Conservation (phyloP, 2,329 filamentous ascomycete genomes). For the Neonectria hederae region DNA sequence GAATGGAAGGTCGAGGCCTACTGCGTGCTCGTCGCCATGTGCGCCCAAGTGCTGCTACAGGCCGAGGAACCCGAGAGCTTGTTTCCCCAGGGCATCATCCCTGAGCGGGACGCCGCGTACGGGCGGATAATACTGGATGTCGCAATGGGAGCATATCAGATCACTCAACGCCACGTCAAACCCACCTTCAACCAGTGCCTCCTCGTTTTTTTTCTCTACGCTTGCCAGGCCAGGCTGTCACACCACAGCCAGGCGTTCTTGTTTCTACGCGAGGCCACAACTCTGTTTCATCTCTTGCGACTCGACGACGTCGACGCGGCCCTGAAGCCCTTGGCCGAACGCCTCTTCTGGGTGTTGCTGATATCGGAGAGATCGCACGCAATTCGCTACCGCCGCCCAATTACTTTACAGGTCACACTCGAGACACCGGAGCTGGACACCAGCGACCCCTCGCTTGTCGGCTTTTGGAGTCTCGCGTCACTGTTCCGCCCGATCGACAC, state of each 20-base stretch:
- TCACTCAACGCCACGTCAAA: conserved; percentile 45
- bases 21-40: conserved; percentile 51
- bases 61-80: conserved; percentile 49
- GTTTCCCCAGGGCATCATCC: conserved; percentile 46
- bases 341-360: conserved; percentile 56
- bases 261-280: conserved; percentile 55
- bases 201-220: conserved; percentile 56
- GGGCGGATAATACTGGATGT: conserved; percentile 52
- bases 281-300: conserved; percentile 49
- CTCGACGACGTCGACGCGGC: conserved; percentile 41
- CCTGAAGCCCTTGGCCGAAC: conserved; percentile 42
- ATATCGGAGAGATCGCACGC: conserved; percentile 56
- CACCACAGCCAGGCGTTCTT: conserved; percentile 56
- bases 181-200: conserved; percentile 53
- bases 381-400: conserved; percentile 55
- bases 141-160: conserved; percentile 47
- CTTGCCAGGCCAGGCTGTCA: conserved; percentile 53
- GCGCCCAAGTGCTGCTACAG: conserved; percentile 54
- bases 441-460: conserved; percentile 45
- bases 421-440: conserved; percentile 47
- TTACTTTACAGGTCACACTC: conserved; percentile 54
- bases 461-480: conserved; percentile 52
- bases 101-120: conserved; percentile 50
- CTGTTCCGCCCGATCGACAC: conserved; percentile 55
- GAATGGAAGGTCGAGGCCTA: conserved; percentile 48